Percentiles rank a stretch among this genome's conserved stretches.
Evolutionary conservation across 2,329 filamentous ascomycete species (phyloP).

Genomic region (Trichoderma brevicompactum): DNA sequence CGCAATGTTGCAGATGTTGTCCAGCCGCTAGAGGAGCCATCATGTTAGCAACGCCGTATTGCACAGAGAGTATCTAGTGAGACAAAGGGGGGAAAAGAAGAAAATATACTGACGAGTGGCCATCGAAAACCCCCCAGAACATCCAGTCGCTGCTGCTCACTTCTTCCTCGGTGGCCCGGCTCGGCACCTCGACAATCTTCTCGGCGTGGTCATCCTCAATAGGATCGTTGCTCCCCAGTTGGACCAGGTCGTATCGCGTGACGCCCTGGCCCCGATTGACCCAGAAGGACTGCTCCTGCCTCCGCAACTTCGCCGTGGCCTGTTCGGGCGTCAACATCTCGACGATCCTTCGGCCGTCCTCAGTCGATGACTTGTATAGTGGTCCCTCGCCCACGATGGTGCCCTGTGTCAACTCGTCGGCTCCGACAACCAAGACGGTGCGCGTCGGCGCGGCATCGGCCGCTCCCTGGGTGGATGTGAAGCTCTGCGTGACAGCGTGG

Average conservation of each 20-base stretch:
- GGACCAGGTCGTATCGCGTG: slow-evolving; percentile 90
- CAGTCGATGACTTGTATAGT: slow-evolving; percentile 84
- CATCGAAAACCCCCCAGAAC: slow-evolving; percentile 99
- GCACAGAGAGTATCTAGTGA: neutral
- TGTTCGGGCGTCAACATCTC: slow-evolving; percentile 98
- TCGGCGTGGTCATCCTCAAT: slow-evolving; percentile 99
- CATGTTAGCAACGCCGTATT: slow-evolving; percentile 27
- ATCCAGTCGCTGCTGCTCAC: slow-evolving; percentile 83
- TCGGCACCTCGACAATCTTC: slow-evolving; percentile 91
- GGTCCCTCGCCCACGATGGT: slow-evolving; percentile 84
- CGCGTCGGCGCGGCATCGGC: slow-evolving; percentile 54
- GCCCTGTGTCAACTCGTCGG: slow-evolving; percentile 87
- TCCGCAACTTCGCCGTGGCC: slow-evolving; percentile 84
- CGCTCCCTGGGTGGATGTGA: slow-evolving; percentile 46
- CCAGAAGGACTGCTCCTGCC: slow-evolving; percentile 88
- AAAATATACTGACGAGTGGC: slow-evolving; percentile 73
- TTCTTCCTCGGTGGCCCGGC: slow-evolving; percentile 50
- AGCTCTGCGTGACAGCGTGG: slow-evolving; percentile 47
- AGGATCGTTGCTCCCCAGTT: slow-evolving; percentile 93
- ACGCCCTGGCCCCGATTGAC: slow-evolving; percentile 90
- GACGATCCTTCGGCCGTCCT: slow-evolving; percentile 81
- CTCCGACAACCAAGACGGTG: slow-evolving; percentile 83
- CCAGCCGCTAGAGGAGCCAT: slow-evolving; percentile 68
- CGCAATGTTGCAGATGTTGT: slow-evolving; percentile 95
- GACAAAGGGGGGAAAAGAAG: neutral